A percentile compares a stretch with the other conserved stretches of the same genome.
Conservation (phyloP, 164 flowering plant genomes). For the Hamamelis virginiana region DNA sequence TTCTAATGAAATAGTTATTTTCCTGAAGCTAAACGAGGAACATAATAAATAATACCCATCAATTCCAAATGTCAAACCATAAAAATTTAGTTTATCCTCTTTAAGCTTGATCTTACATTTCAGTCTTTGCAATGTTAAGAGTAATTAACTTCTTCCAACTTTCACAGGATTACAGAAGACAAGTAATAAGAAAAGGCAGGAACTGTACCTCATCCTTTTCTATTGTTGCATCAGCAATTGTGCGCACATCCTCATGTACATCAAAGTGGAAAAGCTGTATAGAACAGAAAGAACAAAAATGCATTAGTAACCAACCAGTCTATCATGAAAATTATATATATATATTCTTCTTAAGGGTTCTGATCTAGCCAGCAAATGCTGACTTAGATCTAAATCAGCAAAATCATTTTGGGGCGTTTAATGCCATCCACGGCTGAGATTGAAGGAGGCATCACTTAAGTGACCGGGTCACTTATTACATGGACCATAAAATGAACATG, state of each 20-base stretch:
- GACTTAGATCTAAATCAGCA: too few species aligned
- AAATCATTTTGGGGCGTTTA: too few species aligned
- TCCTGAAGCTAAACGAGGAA: too few species aligned
- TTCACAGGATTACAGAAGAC: background rate
- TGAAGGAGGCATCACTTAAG: too few species aligned
- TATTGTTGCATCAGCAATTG: slow-evolving; percentile 94
- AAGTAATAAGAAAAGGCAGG: background rate
- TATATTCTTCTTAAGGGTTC: too few species aligned
- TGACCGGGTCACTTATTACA: too few species aligned
- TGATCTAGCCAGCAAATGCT: too few species aligned
- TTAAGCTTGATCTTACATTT: background rate
- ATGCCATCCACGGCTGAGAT: too few species aligned
- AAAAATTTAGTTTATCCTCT: background rate
- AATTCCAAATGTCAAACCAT: background rate
- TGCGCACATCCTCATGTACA: slow-evolving; percentile 97
- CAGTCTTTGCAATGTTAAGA: background rate
- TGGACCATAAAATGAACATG: too few species aligned
- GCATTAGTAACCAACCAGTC: background rate
- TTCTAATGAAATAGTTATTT: too few species aligned
- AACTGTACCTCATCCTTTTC: slow-evolving; percentile 94
- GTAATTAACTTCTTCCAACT: background rate
- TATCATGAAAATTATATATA: background rate
- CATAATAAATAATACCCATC: too few species aligned
- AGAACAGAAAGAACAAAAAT: slow-evolving; percentile 1
- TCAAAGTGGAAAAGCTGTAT: slow-evolving; percentile 95